Percentiles rank a stretch among this genome's conserved stretches.
Evolutionary conservation across 495 filamentous ascomycete genomes (phyloP).

Genomic region (Neurospora sp.): DNA sequence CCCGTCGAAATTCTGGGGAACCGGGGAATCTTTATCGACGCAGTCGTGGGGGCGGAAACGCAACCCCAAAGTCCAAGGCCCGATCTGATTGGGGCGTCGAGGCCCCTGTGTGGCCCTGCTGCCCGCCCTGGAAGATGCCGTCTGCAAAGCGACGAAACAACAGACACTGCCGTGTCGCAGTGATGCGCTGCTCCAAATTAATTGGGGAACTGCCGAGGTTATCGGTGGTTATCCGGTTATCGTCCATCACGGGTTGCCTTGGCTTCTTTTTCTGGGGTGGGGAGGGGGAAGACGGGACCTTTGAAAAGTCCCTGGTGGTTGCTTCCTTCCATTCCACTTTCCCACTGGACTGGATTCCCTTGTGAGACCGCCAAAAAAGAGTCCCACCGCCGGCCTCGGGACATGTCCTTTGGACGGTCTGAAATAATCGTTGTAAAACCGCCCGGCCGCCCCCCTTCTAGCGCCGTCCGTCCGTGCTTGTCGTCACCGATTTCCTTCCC

Average conservation of each 20-base stretch:
- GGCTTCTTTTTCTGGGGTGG: neutral
- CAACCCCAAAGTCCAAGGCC: neutral
- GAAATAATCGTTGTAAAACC: neutral
- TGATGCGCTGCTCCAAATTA: neutral
- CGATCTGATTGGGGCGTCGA: neutral
- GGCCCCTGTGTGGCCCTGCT: neutral
- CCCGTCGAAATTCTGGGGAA: neutral
- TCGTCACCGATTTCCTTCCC: neutral
- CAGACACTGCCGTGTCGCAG: neutral
- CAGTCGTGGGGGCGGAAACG: neutral
- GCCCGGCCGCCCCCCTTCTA: neutral
- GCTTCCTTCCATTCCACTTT: neutral
- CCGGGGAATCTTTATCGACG: neutral
- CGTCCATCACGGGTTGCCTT: constrained; percentile 2
- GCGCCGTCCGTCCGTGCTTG: neutral
- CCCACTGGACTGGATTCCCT: neutral
- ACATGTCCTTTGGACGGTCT: neutral
- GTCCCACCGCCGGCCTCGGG: neutral
- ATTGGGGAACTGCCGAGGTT: constrained; percentile 7
- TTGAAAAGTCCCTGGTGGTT: neutral
- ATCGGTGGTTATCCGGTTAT: constrained; percentile 8
- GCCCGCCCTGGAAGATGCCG: neutral
- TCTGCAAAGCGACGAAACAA: neutral
- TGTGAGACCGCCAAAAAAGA: neutral
- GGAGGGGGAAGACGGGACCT: neutral